Evolutionary conservation across 768 basidiomycete species (phyloP).

Genomic region (Coprinellus aureogranulatus): DNA sequence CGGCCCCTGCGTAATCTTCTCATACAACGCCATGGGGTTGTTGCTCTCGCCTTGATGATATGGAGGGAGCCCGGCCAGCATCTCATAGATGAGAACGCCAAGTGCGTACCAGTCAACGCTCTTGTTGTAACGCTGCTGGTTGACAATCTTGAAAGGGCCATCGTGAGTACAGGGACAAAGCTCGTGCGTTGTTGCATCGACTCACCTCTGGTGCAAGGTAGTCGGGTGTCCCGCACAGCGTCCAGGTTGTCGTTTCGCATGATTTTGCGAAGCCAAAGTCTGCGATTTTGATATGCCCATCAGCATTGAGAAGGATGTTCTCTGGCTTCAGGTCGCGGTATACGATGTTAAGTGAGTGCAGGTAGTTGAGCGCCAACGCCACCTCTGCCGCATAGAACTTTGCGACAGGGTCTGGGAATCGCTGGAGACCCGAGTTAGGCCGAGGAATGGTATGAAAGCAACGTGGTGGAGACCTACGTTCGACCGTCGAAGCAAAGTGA

Average conservation of each 20-base stretch:
- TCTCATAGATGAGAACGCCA: constrained; percentile 95
- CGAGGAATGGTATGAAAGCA: too few relatives aligned
- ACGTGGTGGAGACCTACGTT: constrained; percentile 53
- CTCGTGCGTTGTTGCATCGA: constrained; percentile 1
- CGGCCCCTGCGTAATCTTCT: constrained; percentile 82
- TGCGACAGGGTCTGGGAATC: constrained; percentile 95
- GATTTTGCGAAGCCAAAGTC: constrained; percentile 96
- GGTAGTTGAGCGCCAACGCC: constrained; percentile 85
- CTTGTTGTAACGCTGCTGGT: constrained; percentile 87
- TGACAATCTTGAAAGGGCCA: constrained; percentile 58
- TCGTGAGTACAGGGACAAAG: background rate
- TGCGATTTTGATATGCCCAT: constrained; percentile 95
- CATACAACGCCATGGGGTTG: constrained; percentile 88
- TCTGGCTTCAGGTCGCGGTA: constrained; percentile 99
- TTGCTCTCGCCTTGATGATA: constrained; percentile 85
- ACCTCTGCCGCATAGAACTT: constrained; percentile 98
- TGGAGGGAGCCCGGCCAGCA: constrained; percentile 94
- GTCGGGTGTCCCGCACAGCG: constrained; percentile 92
- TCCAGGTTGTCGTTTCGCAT: constrained; percentile 87
- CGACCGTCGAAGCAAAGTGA: constrained; percentile 87
- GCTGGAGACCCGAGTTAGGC: constrained; percentile 48
- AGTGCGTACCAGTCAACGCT: constrained; percentile 99
- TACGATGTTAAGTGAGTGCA: constrained; percentile 85
- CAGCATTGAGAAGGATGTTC: constrained; percentile 88
- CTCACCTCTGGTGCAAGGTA: constrained; percentile 93